phyloP scores from a whole-genome alignment of 148 eudicot genomes.

The Camellia lanceoleosa region DNA sequence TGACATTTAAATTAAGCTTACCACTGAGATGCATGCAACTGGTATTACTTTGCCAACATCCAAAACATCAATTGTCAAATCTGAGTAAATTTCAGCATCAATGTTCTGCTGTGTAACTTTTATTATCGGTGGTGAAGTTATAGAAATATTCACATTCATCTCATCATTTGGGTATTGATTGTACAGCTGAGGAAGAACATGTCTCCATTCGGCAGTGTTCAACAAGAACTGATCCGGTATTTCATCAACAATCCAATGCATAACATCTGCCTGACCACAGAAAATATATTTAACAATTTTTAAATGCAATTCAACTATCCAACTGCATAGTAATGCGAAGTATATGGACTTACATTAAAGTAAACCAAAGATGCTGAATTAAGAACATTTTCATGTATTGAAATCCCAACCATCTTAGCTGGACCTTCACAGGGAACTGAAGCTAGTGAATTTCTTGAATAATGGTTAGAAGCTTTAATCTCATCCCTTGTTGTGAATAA shows the following conservation, averaged over 20 bases:
- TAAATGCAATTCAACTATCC: background rate
- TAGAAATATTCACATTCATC: constrained; percentile 61
- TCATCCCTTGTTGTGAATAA: constrained; percentile 42
- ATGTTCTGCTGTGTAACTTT: constrained; percentile 40
- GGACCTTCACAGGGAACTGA: constrained; percentile 32
- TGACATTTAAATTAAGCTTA: constrained; percentile 31
- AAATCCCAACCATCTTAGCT: constrained; percentile 64
- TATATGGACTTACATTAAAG: constrained; percentile 57
- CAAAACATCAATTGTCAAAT: constrained; percentile 64
- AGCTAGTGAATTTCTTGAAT: constrained; percentile 25
- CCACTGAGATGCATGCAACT: constrained; percentile 74
- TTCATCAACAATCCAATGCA: constrained; percentile 73
- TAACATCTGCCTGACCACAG: constrained; percentile 57
- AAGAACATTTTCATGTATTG: constrained; percentile 79
- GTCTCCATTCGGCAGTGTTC: constrained; percentile 85
- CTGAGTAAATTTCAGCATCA: constrained; percentile 41
- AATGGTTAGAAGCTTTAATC: constrained; percentile 21
- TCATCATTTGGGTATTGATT: constrained; percentile 59
- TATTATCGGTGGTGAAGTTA: constrained; percentile 52
- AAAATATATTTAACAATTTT: background rate
- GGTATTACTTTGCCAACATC: constrained; percentile 52
- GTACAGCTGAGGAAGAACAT: constrained; percentile 71
- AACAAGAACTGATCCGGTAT: constrained; percentile 65
- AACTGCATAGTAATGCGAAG: constrained; percentile 2
- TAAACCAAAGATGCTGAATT: constrained; percentile 63